phyloP scores from a whole-genome alignment of 768 basidiomycete genomes.

The Termitomyces sp. region DNA sequence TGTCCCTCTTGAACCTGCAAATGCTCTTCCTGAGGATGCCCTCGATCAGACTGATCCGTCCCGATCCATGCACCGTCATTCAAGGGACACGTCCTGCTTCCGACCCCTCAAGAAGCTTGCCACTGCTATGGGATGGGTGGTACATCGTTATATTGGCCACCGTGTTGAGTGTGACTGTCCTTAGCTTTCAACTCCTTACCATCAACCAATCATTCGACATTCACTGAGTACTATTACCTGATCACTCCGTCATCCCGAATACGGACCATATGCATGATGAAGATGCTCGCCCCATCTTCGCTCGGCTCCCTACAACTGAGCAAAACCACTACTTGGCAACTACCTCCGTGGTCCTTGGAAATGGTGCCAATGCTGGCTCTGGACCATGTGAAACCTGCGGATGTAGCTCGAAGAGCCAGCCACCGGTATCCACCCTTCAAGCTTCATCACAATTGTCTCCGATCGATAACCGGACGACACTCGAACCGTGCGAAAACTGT shows the following conservation, averaged over 20 bases:
- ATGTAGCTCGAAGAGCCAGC: neutral
- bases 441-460: neutral
- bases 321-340: neutral
- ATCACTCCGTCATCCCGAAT: neutral
- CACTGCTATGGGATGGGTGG: neutral
- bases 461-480: neutral
- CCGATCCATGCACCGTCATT: neutral
- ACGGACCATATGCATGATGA: neutral
- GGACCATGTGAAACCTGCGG: neutral
- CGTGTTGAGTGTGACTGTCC: neutral
- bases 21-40: neutral
- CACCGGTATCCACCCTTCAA: neutral
- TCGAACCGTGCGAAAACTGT: neutral
- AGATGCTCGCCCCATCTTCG: conserved; percentile 1
- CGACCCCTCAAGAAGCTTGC: neutral
- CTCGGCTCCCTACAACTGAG: neutral
- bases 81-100: neutral
- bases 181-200: neutral
- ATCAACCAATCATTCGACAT: neutral
- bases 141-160: neutral
- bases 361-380: neutral
- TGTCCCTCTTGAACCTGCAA: neutral
- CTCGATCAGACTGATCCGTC: neutral
- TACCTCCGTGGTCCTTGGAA: too few species aligned
- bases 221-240: neutral